Evolutionary conservation across 441 rosid species (phyloP).

Genomic region (Gossypium trilobum): DNA sequence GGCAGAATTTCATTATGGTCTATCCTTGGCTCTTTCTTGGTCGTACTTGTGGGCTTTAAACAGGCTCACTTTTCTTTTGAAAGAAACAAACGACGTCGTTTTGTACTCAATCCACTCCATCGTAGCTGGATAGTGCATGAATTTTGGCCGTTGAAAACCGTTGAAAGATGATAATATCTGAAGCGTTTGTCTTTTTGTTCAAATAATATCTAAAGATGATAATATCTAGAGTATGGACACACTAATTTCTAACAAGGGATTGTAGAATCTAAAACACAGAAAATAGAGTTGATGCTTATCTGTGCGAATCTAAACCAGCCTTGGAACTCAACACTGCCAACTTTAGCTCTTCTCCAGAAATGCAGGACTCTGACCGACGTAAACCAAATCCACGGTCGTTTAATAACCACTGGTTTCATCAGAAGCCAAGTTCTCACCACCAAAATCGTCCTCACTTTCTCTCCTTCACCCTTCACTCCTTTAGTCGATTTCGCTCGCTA

Average conservation of each 20-base stretch:
- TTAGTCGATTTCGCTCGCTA: constrained; percentile 50
- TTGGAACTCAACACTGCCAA: constrained; percentile 46
- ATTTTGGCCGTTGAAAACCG: constrained; percentile 10
- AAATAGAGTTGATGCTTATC: constrained; percentile 29
- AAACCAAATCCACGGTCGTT: constrained; percentile 42
- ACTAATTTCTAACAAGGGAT: background rate
- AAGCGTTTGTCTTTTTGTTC: background rate
- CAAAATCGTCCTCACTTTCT: constrained; percentile 41
- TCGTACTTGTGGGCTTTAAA: background rate
- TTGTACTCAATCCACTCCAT: background rate
- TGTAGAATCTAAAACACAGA: background rate
- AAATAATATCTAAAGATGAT: background rate
- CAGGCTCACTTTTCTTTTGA: background rate
- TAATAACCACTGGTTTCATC: constrained; percentile 55
- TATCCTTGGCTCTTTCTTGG: background rate
- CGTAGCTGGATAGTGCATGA: background rate
- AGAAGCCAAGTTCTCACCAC: constrained; percentile 37
- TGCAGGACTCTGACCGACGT: constrained; percentile 39
- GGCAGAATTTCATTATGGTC: background rate
- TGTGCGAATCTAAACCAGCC: constrained; percentile 36
- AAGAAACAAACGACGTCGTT: background rate
- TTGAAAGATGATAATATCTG: constrained; percentile 6
- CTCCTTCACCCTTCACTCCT: constrained; percentile 34
- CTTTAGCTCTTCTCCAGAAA: constrained; percentile 35
- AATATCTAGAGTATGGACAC: background rate